These are phyloP conservation scores for Leishmania tarentolae DNA, from an alignment of 208 protist genomes.

Conservation along the genomic window DNA sequence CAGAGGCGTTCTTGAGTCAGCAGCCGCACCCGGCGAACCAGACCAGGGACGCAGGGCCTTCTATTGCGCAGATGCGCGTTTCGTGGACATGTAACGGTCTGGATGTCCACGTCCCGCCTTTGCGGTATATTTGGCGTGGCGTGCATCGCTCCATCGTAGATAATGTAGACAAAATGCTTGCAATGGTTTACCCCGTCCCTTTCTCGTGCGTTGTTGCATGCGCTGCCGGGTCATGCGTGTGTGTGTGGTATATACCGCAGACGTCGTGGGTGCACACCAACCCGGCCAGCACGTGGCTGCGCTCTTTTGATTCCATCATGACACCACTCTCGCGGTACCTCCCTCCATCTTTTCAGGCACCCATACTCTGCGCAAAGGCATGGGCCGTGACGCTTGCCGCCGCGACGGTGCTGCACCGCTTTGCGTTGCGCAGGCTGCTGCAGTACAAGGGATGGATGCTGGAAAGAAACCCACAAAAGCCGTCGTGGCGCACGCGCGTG, in stretches of 20 bases:
- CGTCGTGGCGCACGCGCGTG: slow-evolving; percentile 47
- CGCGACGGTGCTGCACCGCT: slow-evolving; percentile 63
- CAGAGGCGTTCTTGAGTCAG: slow-evolving; percentile 61
- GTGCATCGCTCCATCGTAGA: slow-evolving; percentile 43
- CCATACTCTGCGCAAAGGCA: slow-evolving; percentile 49
- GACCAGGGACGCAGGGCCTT: slow-evolving; percentile 46
- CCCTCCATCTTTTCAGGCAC: slow-evolving; percentile 33
- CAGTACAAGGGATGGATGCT: slow-evolving; percentile 77
- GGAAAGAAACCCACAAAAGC: slow-evolving; percentile 41
- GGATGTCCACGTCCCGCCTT: slow-evolving; percentile 76
- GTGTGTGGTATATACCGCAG: slow-evolving; percentile 39
- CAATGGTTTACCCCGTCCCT: slow-evolving; percentile 63
- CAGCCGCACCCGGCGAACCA: slow-evolving; percentile 44
- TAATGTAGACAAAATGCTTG: slow-evolving; percentile 60
- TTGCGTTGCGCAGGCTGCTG: slow-evolving; percentile 65
- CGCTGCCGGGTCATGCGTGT: slow-evolving; percentile 47
- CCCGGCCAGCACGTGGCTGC: slow-evolving; percentile 42
- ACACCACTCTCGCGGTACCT: slow-evolving; percentile 46
- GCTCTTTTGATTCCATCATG: slow-evolving; percentile 54
- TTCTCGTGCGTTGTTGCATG: slow-evolving; percentile 46
- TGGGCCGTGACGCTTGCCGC: slow-evolving; percentile 35
- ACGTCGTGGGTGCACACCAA: slow-evolving; percentile 40
- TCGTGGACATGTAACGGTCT: slow-evolving; percentile 50
- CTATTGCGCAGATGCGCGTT: slow-evolving; percentile 43
- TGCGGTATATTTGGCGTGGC: slow-evolving; percentile 52